Base-by-base conservation (phyloP, 352 stramenopile species). In the Halophytophthora batemanensis region DNA sequence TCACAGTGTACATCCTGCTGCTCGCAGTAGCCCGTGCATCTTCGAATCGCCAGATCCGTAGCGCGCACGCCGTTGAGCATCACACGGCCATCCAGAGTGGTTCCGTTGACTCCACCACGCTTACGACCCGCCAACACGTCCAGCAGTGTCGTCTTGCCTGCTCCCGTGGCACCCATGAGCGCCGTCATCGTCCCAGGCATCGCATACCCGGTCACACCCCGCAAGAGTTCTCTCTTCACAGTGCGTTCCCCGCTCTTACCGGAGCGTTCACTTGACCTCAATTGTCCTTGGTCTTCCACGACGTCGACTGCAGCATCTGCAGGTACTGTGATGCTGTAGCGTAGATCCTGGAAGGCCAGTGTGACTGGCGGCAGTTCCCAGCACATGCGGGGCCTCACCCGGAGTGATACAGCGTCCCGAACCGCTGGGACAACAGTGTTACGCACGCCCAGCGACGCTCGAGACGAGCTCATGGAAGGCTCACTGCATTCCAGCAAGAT, bases 111-210 rank as follows among this genome's bases (percentile, higher is more conserved):
- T 31, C 56, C 91, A 18, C 72, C 76, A 15, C 69, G 87, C 68
- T 98, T 98, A 40, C 93, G 72, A 18, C 94, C 69, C n/a, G 92
- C 86, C 40, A 98, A 86, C 0, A 98, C 90, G 66, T 98, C 91
- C 59, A 97, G 80, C 2, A 98, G 71, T 3, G 93, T 98, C 1
- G 76, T 90, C 45, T 84, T 95, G 13, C 85, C 86, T 3, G 85
- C 85, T 17, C 82, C 86, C 28, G 62, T 85, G 18, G 70, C 88
- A 8, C 87, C 88, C 82, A 96, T 96, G 2, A 98, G 66, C 23
- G 86, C 89, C 29, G 85, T 97, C 66, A 97, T 84, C 14, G 74
- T 91, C 6, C 87, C 85, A n/a, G 86, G 71, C 18, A 81, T 45
- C 21, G 90, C 74, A 33, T 87, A 86, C 7, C 87, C 87, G 38